Percentiles rank a stretch among this genome's conserved stretches.
Evolutionary conservation across 495 filamentous ascomycete species (phyloP).

Genomic region (Aspergillus steynii): DNA sequence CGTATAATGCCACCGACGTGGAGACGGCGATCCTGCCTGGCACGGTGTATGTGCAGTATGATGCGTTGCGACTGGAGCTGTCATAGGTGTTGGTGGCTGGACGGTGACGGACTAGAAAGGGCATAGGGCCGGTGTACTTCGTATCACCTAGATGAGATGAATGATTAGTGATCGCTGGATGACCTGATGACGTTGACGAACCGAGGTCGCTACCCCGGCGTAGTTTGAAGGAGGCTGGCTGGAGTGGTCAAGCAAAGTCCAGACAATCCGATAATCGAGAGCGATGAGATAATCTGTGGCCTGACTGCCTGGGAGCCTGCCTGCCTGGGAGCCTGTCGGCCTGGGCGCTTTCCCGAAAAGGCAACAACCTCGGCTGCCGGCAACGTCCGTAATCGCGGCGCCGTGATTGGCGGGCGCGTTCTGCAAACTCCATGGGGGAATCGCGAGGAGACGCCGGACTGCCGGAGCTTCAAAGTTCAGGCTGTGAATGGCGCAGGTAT

Average conservation of each 20-base stretch:
- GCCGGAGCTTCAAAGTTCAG: neutral
- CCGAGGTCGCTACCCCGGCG: no score
- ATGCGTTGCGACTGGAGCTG: slow-evolving; percentile 56
- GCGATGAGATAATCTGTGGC: no score
- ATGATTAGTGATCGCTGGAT: no score
- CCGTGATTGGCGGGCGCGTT: slow-evolving; percentile 10
- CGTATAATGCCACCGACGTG: slow-evolving; percentile 52
- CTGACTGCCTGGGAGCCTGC: no score
- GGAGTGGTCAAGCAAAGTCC: no score
- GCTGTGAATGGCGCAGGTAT: neutral
- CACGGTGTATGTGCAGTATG: slow-evolving; percentile 59
- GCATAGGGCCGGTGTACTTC: no score
- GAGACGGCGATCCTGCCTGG: slow-evolving; percentile 53
- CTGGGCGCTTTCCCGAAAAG: slow-evolving; percentile 4
- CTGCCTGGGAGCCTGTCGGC: neutral
- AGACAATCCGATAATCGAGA: no score
- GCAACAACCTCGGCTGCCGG: slow-evolving; percentile 19
- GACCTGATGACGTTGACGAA: no score
- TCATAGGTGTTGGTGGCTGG: slow-evolving; percentile 1
- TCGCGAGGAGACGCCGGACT: neutral
- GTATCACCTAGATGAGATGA: neutral
- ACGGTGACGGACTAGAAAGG: no score
- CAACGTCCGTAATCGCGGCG: slow-evolving; percentile 9
- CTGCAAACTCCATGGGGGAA: neutral
- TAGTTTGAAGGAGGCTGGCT: no score